phyloP scores from a whole-genome alignment of 2,329 filamentous ascomycete genomes.

The Neocucurbitaria cava region DNA sequence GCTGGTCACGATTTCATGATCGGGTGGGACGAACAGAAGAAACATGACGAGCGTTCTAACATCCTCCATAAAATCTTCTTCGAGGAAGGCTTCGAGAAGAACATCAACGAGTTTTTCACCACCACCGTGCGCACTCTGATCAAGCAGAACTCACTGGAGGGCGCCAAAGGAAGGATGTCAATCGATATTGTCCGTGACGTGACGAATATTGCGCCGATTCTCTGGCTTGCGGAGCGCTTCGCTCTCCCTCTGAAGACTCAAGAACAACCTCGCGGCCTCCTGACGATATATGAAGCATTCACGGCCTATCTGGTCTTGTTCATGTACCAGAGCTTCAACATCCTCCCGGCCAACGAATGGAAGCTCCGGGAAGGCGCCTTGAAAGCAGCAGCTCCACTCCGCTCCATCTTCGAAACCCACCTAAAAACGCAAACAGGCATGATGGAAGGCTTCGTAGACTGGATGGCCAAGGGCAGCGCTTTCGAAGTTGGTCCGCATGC shows the following conservation, averaged over 20 bases:
- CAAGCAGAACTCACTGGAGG: slow-evolving; percentile 54
- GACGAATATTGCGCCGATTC: slow-evolving; percentile 70
- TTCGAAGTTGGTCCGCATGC: slow-evolving; percentile 61
- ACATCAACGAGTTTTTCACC: slow-evolving; percentile 71
- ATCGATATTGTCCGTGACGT: slow-evolving; percentile 69
- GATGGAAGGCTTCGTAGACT: slow-evolving; percentile 60
- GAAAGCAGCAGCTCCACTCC: slow-evolving; percentile 67
- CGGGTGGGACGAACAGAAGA: slow-evolving; percentile 45
- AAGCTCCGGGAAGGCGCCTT: slow-evolving; percentile 55
- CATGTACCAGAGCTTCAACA: slow-evolving; percentile 63
- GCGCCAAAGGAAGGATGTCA: slow-evolving; percentile 53
- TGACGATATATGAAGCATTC: slow-evolving; percentile 57
- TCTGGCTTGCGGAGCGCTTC: slow-evolving; percentile 69
- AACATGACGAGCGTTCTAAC: slow-evolving; percentile 46
- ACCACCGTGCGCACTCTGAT: slow-evolving; percentile 54
- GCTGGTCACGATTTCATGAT: slow-evolving; percentile 64
- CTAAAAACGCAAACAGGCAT: slow-evolving; percentile 65
- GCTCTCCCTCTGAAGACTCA: slow-evolving; percentile 71
- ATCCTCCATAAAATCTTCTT: slow-evolving; percentile 63
- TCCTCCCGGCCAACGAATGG: slow-evolving; percentile 58
- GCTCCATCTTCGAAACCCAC: slow-evolving; percentile 71
- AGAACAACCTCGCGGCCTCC: slow-evolving; percentile 64
- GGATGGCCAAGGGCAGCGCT: slow-evolving; percentile 57
- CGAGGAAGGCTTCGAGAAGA: slow-evolving; percentile 65
- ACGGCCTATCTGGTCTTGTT: slow-evolving; percentile 69